Base-by-base conservation (phyloP, 2,329 filamentous ascomycete genomes). In the Diaporthe helianthi region DNA sequence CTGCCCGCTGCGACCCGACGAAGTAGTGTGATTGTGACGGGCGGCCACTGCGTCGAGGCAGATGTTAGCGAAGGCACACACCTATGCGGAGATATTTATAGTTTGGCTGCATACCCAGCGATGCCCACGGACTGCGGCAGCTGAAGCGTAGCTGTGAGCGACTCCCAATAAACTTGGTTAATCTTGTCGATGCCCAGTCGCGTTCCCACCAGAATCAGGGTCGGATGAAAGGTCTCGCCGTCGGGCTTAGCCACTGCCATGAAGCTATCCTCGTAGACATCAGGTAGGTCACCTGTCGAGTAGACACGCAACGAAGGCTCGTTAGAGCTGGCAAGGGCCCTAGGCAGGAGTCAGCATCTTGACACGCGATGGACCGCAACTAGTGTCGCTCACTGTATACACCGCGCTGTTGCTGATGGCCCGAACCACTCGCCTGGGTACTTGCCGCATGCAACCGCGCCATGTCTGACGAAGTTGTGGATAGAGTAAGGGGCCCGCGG, bases 361-460 rank as follows among this genome's bases (percentile, higher is more conserved):
- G 41, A 12, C n/a, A n/a, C 24, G 22, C 2, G 6, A n/a, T 13
- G 2, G 4, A 38, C 36, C 3, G 36, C 5, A 46, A 55, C 15
- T 13, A 22, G 9, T 13, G 29, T 15, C 54, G 81, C 92, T 79
- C 83, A 97, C 94, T 96, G 91, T 73, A 99, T 98, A 79, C 96
- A 98, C 68, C 91, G 89, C 55, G 96, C 94, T 12, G 96, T 97
- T 8, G 96, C 96, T 22, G 94, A 98, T n/a, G 96, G 96, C 0
- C 96, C 96, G 80, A 99, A 99, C 96, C 96, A 99, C 80, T 98
- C 93, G 46, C 96, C 96, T 0, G 96, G 96, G 76, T 97, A 93
- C 80, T 97, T 98, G 4, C 93, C 94, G 79, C 96, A 99, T 3
- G 92, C 91, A 44, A 87, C 85, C 29, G 94, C 94, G 22, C 96